Evolutionary conservation across 2,329 filamentous ascomycete genomes (phyloP), one percentile per base, ranked within the genome.

Genomic region (Calonectria ilicicola): DNA sequence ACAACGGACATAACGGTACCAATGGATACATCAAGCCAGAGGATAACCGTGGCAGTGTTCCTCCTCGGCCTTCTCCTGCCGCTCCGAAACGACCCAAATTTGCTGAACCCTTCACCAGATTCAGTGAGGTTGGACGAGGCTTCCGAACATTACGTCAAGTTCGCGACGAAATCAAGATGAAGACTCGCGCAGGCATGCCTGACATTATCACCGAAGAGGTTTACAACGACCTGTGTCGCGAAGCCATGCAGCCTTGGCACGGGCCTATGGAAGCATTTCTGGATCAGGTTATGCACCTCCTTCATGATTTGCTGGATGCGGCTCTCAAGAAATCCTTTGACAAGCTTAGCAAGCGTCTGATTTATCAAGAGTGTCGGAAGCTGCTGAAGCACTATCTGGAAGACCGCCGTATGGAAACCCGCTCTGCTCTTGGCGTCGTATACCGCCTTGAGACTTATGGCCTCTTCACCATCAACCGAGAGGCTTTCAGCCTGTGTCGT

Each of bases 231-330:
- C 84, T 94, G 19, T 91, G 89, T 56, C 84, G 86, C 19, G 83
- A 89, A n/a, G 88, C 89, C 0, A 88, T 94, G 1, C 79, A 81
- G 9, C 88, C 90, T 1, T 94, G 93, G 93, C 79, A 86, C 1
- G 77, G 78, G 0, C 91, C 91, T 0, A 85, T 92, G 58, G 79
- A 86, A 0, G 84, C 78, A 0, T 90, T 91, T 56, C 81, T 91
- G 7, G 76, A 82, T 4, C 81, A 85, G 6, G 88, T 89, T 0
- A 86, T 90, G 68, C 75, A 80, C 1, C 84, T 90, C 6, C 80
- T 93, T 0, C 82, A 87, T 2, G 74, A 77, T 0, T 86, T 86
- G 19, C 84, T 93, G 0, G 81, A 85, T 0, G 67, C 78, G 0
- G 89, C 89, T 0, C 81, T 93, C 0, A 80, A 83, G 1, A 78